Evolutionary conservation across 495 filamentous ascomycete species (phyloP).

Genomic region (Rhizodiscina lignyota): DNA sequence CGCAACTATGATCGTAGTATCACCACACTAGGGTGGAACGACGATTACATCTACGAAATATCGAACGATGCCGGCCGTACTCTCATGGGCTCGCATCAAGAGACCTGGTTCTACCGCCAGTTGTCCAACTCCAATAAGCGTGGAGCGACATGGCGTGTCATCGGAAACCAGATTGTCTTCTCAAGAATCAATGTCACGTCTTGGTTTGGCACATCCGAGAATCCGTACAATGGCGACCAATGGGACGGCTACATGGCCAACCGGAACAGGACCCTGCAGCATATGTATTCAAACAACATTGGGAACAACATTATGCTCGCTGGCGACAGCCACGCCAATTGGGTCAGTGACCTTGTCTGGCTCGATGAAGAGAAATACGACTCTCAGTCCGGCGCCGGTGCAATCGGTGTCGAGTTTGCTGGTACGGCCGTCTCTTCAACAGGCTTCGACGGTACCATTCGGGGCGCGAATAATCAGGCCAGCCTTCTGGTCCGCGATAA

Average conservation of each 20-base stretch:
- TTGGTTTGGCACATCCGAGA: conserved; percentile 24
- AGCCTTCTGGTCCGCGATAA: conserved; percentile 31
- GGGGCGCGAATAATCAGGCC: conserved; percentile 23
- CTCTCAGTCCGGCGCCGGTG: conserved; percentile 34
- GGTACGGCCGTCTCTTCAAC: conserved; percentile 37
- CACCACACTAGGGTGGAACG: conserved; percentile 33
- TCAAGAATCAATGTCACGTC: conserved; percentile 33
- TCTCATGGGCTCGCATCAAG: conserved; percentile 48
- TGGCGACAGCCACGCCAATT: conserved; percentile 46
- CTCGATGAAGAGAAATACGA: conserved; percentile 39
- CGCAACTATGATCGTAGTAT: conserved; percentile 45
- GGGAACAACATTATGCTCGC: conserved; percentile 50
- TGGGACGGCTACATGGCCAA: conserved; percentile 51
- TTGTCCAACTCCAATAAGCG: conserved; percentile 34
- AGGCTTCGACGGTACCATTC: conserved; percentile 33
- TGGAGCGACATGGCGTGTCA: conserved; percentile 44
- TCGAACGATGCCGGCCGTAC: conserved; percentile 39
- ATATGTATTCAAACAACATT: conserved; percentile 43
- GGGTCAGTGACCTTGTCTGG: conserved; percentile 53
- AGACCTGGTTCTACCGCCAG: conserved; percentile 50
- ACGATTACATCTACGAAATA: conserved; percentile 35
- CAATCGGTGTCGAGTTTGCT: conserved; percentile 50
- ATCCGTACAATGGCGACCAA: conserved; percentile 39
- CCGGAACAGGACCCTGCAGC: conserved; percentile 41
- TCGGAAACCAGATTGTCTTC: conserved; percentile 52